phyloP scores from a whole-genome alignment of 768 basidiomycete species.

The Psilocybe subaeruginosa region DNA sequence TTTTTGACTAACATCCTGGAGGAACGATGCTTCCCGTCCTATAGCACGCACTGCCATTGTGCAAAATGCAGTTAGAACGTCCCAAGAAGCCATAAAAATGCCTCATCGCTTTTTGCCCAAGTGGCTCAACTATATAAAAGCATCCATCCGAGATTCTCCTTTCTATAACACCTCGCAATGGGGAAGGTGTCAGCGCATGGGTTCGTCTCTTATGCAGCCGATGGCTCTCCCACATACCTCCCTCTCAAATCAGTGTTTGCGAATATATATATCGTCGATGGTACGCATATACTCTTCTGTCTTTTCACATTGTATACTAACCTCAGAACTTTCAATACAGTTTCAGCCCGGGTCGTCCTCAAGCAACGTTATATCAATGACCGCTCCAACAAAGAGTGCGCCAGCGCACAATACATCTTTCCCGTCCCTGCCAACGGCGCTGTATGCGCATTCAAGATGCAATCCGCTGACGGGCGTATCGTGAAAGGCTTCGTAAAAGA shows the following conservation, averaged over 20 bases:
- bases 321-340: not conserved
- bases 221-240: slow-evolving; percentile 4
- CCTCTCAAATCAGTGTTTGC: slow-evolving; percentile 8
- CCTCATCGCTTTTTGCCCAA: no score
- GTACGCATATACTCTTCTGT: not conserved
- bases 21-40: no score
- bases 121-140: no score
- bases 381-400: not conserved
- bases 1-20: no score
- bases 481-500: slow-evolving; percentile 10
- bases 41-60: no score
- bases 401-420: slow-evolving; percentile 6
- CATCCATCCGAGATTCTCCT: no score
- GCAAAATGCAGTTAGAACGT: not conserved
- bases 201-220: slow-evolving; percentile 1
- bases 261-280: slow-evolving; percentile 4
- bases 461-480: not conserved
- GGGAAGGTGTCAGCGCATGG: slow-evolving; percentile 3
- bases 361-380: slow-evolving; percentile 6
- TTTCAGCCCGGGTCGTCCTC: slow-evolving; percentile 7
- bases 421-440: slow-evolving; percentile 10
- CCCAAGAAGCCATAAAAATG: not conserved
- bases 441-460: slow-evolving; percentile 11
- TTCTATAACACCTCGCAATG: not conserved
- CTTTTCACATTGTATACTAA: not conserved